Base-by-base conservation (phyloP, 129 eudicot genomes). In the Lonicera japonica region DNA sequence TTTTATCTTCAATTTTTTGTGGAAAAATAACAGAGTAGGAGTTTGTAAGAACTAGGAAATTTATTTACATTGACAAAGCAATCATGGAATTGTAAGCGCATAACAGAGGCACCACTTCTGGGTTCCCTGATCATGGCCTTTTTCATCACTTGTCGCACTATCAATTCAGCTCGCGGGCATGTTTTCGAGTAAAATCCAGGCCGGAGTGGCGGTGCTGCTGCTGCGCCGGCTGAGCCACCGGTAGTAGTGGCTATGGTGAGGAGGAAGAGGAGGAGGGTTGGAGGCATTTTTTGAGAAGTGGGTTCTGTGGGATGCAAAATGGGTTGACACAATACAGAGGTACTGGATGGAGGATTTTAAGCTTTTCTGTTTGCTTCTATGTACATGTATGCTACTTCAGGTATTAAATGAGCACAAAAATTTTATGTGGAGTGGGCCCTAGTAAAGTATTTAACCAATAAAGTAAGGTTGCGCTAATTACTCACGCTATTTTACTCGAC, bases 61-160 rank as follows among this genome's bases (percentile, higher is more conserved):
- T 16, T 13, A 34, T 46, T 77, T 79, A 91, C 98, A 77, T 87
- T 80, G 14, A 92, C 98, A 41, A 92, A 80, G 63, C 98, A 92
- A 60, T 92, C 98, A 69, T 92, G 98, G 65, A 92, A 92, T 56
- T 92, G 98, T 21, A 92, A 59, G n/a, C 98, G 79, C 95, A 92
- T 87, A 17, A 87, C 91, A 22, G 96, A 87, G 73, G 98, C 96
- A 23, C 74, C 95, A 48, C 79, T 85, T 70, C 98, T 69, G 14
- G 85, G 83, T 59, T 92, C 98, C 73, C 86, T 72, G 8, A 29
- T 64, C 95, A 85, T 84, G 60, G 96, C 86, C 36, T 69, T 68
- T 64, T 66, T 69, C 61, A 88, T 54, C 17, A 82, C 83, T 8
- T 73, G 71, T 47, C 95, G 50, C 10, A 88, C 95, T 24, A 73